Conservation (phyloP, 371 early-diverging fungal species). For the Blakeslea trispora region DNA sequence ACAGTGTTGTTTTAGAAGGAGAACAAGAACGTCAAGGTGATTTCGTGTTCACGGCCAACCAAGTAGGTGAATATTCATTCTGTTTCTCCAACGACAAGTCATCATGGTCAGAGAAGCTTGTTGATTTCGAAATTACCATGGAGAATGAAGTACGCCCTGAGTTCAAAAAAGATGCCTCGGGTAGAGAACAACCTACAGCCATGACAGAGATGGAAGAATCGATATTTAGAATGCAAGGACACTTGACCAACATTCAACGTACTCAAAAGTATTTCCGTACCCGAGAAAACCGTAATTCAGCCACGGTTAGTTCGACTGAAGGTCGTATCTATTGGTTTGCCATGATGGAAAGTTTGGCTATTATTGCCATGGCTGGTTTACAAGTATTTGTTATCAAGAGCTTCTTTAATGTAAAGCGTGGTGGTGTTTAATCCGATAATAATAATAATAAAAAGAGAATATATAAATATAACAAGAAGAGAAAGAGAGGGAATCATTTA, state of each 20-base stretch:
- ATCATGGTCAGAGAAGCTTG: conserved; percentile 84
- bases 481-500: neutral
- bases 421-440: conserved; percentile 48
- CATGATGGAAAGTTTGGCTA: conserved; percentile 66
- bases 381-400: conserved; percentile 85
- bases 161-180: conserved; percentile 21
- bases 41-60: conserved; percentile 80
- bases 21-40: conserved; percentile 89
- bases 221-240: conserved; percentile 52
- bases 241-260: conserved; percentile 62
- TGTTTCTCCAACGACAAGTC: conserved; percentile 92
- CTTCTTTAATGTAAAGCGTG: conserved; percentile 71
- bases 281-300: conserved; percentile 84
- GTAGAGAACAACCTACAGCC: conserved; percentile 38
- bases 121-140: conserved; percentile 88
- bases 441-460: conserved; percentile 2
- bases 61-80: conserved; percentile 87
- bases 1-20: conserved; percentile 63
- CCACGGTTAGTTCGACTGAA: conserved; percentile 82
- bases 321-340: conserved; percentile 87
- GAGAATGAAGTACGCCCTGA: conserved; percentile 71
- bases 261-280: conserved; percentile 84
- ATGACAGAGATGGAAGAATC: conserved; percentile 72
- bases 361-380: conserved; percentile 75
- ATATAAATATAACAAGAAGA: neutral